Conservation (phyloP, 73 alveolate genomes). For the Symbiodinium natans region DNA sequence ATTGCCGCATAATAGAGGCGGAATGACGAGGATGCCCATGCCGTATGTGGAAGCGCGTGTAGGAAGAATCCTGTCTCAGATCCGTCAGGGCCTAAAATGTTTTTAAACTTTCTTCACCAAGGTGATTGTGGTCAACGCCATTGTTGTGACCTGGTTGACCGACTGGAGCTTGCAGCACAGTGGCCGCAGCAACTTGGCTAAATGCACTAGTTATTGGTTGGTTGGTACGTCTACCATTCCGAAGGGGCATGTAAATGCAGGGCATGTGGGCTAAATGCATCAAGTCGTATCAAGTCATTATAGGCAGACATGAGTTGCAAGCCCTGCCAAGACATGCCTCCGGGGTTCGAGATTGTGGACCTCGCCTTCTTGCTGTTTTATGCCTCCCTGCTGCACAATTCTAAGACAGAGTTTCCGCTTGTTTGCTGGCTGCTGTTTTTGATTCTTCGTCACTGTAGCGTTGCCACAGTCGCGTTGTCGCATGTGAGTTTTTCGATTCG, state of each 20-base stretch:
- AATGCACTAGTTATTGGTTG: no score
- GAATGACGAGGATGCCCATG: no score
- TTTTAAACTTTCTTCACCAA: background rate
- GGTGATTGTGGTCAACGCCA: slow-evolving; percentile 52
- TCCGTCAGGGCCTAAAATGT: background rate
- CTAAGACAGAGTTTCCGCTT: no score
- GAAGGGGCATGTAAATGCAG: no score
- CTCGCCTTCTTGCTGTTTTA: slow-evolving; percentile 42
- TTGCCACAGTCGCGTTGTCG: no score
- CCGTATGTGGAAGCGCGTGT: background rate
- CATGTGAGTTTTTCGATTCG: no score
- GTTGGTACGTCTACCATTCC: no score
- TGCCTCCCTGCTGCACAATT: background rate
- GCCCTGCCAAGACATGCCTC: slow-evolving; percentile 65
- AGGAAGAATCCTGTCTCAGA: background rate
- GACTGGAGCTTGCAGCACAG: slow-evolving; percentile 70
- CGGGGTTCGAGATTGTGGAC: slow-evolving; percentile 72
- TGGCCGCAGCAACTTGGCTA: slow-evolving; percentile 47
- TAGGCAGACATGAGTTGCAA: no score
- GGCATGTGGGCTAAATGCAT: no score
- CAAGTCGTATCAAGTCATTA: no score
- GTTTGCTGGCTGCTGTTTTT: no score
- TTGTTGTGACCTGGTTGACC: slow-evolving; percentile 83
- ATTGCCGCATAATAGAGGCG: background rate
- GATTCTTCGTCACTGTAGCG: no score